These are phyloP conservation scores for Trichoderma brevicompactum DNA, from an alignment of 2,329 filamentous ascomycete species.

Conservation along the genomic window DNA sequence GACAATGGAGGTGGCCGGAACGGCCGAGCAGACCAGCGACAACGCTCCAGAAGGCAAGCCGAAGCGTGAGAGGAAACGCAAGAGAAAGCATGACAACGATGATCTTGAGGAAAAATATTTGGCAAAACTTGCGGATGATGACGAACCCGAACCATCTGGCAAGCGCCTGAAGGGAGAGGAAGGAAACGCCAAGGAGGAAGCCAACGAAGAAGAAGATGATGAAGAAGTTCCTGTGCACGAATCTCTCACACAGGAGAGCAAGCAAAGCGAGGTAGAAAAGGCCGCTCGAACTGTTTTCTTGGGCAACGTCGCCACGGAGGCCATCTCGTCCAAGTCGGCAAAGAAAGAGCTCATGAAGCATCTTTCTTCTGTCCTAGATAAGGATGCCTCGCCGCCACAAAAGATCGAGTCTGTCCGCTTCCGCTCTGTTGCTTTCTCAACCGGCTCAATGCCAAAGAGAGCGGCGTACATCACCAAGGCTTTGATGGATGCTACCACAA, in stretches of 20 bases:
- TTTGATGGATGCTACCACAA: slow-evolving; percentile 87
- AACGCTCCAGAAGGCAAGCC: slow-evolving; percentile 45
- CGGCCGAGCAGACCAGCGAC: slow-evolving; percentile 45
- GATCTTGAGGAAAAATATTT: slow-evolving; percentile 74
- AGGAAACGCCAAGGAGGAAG: slow-evolving; percentile 39
- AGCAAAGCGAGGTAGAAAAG: slow-evolving; percentile 73
- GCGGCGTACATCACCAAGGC: slow-evolving; percentile 93
- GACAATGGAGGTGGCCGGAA: slow-evolving; percentile 42
- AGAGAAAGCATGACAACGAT: slow-evolving; percentile 69
- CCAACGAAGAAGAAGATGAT: slow-evolving; percentile 49
- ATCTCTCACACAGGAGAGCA: slow-evolving; percentile 58
- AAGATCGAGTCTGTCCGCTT: slow-evolving; percentile 92
- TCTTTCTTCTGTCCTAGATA: slow-evolving; percentile 73
- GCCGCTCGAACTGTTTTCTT: slow-evolving; percentile 89
- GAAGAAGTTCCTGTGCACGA: slow-evolving; percentile 60
- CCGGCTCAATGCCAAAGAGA: slow-evolving; percentile 79
- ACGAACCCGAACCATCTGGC: slow-evolving; percentile 59
- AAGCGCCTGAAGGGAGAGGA: slow-evolving; percentile 54
- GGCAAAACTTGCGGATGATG: slow-evolving; percentile 64
- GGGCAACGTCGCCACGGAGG: slow-evolving; percentile 83
- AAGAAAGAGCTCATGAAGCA: slow-evolving; percentile 79
- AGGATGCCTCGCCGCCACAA: slow-evolving; percentile 58
- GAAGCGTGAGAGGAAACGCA: slow-evolving; percentile 63
- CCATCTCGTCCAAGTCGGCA: slow-evolving; percentile 79
- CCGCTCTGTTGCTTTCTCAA: slow-evolving; percentile 86